Evolutionary conservation across 2,329 filamentous ascomycete genomes (phyloP), one percentile per base, ranked within the genome.

Genomic region (Alternaria consortialis): DNA sequence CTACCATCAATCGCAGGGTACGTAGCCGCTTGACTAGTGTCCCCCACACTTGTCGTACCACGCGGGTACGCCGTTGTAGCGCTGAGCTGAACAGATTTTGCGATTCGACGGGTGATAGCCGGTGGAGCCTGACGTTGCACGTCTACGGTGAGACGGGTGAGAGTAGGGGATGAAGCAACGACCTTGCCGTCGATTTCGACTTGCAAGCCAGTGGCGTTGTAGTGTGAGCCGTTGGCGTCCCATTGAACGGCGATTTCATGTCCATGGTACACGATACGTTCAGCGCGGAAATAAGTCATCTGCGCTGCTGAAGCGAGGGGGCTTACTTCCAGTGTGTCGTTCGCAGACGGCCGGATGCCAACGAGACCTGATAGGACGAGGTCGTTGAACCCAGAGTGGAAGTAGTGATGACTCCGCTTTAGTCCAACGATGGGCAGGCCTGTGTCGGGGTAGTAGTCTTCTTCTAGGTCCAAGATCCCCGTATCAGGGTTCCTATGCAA

Each of bases 331-430:
- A 83, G 71, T 0, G 74, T 66, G 57, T 81, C 72, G 32, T 80
- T 75, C 8, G 74, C 71, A 0, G 74, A 74, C 3, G 81, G 77
- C 0, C 80, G 78, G 34, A 83, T 78, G 0, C 81, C 81, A 0
- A 83, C 77, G 3, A 82, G 70, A 0, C 81, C 81, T 0, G 78
- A 76, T 13, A 82, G 72, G 34, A 82, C 68, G 2, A 79, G 71
- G 56, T 83, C 81, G 27, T 79, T 73, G 62, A 77, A 83, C 1
- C 80, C 80, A 2, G 80, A 82, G 69, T 83, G 81, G 71, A 82
- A 82, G 66, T 82, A 83, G 55, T 83, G 81, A 13, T 76, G 79
- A 2, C 78, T 80, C 7, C 81, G 77, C 31, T 77, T 74, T 5
- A 82, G 73, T 0, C 80, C 80, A 2, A 82, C 80, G 27, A 82